These are phyloP conservation scores for Thermothelomyces thermophilus DNA, from an alignment of 2,329 filamentous ascomycete genomes.

Conservation along the genomic window DNA sequence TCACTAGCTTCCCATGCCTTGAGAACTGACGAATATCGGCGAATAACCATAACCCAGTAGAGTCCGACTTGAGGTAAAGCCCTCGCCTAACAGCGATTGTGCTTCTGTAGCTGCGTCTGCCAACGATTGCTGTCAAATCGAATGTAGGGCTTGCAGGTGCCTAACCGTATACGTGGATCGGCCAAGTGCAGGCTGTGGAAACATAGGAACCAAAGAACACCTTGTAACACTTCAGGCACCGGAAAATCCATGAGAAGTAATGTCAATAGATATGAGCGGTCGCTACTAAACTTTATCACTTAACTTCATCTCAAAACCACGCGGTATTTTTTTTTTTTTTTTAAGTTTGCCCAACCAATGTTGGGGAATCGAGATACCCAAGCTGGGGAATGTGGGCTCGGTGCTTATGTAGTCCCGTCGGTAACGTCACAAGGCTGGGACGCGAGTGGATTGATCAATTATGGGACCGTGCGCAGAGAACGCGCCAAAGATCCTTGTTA, in stretches of 20 bases:
- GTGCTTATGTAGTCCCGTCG: no score
- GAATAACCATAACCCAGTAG: conserved; percentile 1
- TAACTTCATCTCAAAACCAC: no score
- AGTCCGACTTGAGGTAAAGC: neutral
- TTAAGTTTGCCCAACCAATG: no score
- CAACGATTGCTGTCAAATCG: neutral
- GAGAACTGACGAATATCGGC: neutral
- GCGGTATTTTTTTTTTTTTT: no score
- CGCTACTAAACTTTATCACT: no score
- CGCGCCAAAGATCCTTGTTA: conserved; percentile 7
- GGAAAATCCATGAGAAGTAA: no score
- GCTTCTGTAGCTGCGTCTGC: conserved; percentile 2
- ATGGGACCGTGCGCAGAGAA: conserved; percentile 7
- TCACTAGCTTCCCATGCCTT: neutral
- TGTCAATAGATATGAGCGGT: no score
- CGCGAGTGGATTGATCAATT: neutral
- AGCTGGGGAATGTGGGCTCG: no score
- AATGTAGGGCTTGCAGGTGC: neutral
- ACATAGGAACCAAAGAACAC: neutral
- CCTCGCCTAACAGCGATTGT: neutral
- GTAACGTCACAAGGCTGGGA: neutral
- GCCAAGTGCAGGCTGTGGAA: neutral
- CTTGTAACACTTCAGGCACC: no score
- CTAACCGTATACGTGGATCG: neutral
- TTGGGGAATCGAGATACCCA: no score